These are phyloP conservation scores for Juncus inflexus DNA, from an alignment of 176 grass and related monocot genomes.

Conservation along the genomic window DNA sequence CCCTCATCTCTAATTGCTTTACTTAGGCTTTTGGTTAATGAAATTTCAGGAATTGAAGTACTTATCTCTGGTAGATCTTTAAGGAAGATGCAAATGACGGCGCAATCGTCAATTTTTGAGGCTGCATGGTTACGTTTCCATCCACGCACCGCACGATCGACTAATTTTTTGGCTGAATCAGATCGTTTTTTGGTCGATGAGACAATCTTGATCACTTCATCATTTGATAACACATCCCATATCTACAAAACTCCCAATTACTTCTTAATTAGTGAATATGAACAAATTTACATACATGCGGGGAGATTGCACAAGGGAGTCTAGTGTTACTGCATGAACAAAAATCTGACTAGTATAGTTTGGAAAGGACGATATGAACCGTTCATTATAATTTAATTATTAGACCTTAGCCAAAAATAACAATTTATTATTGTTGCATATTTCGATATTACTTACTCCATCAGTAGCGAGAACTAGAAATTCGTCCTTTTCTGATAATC, in stretches of 20 bases:
- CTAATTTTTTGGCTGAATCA: slow-evolving; percentile 47
- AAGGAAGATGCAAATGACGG: slow-evolving; percentile 60
- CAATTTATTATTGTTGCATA: background rate
- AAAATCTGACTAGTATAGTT: too few species aligned
- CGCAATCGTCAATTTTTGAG: slow-evolving; percentile 80
- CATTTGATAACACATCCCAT: slow-evolving; percentile 87
- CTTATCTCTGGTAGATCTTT: slow-evolving; percentile 9
- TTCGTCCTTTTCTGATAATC: slow-evolving; percentile 63
- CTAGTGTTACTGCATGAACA: background rate
- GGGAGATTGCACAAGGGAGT: background rate
- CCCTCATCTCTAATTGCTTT: slow-evolving; percentile 33
- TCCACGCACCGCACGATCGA: slow-evolving; percentile 45
- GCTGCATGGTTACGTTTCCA: slow-evolving; percentile 67
- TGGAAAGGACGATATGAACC: too few species aligned
- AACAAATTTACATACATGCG: background rate
- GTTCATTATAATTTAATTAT: too few species aligned
- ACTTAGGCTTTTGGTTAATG: slow-evolving; percentile 45
- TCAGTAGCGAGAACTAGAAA: slow-evolving; percentile 91
- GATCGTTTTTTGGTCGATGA: slow-evolving; percentile 43
- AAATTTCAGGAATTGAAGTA: background rate
- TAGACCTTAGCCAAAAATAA: background rate
- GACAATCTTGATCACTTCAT: slow-evolving; percentile 59
- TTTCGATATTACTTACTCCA: slow-evolving; percentile 42
- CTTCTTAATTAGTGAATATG: too few species aligned
- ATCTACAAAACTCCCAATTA: slow-evolving; percentile 33